Evolutionary conservation across 805 yeast species (phyloP), one percentile per base, ranked within the genome.

Genomic region (Candida namnaoensis): DNA sequence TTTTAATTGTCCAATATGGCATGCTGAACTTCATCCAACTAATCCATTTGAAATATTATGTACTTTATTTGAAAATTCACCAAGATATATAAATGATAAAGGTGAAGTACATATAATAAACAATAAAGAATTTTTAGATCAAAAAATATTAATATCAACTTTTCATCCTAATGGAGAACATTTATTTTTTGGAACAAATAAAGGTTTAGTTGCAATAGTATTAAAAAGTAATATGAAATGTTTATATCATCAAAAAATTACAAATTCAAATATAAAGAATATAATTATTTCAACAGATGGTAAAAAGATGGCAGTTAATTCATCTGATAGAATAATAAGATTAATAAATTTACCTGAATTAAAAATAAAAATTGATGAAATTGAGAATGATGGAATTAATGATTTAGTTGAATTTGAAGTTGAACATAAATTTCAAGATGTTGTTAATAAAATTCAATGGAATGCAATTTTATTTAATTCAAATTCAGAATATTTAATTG

Each of bases 381-480:
- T 88, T 38, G 87, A 79, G 42, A 65, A 80, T 7, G 90, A 37
- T 5, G 34, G 37, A 6, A 45, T 48, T 10, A 47, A 36, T 43
- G 65, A 40, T 43, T 49, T 28, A 41, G 64, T 56, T 73, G 78
- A 71, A 24, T 64, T 88, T 38, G 87, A 79, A 42, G 65, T 81
- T 6, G 90, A 82, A 49, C 91, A 85, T 55, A 80, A 77, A 53
- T 90, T 87, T 56, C 96, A 88, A 59, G 96, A 90, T 59, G 87
- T 87, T 38, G 95, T 90, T 32, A 90, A 88, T 60, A 67, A 82
- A 47, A 66, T 88, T 38, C 95, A 87, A 56, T 90, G 96, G 96
- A 88, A 88, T 57, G 69, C 87, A 0, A 79, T 87, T 5, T 65
- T 79, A 9, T 81, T 85, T 62, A 84, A 85, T 48, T 77, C 80